These are phyloP conservation scores for Verticillium tricorpus DNA, from an alignment of 2,329 filamentous ascomycete species.

Conservation along the genomic window DNA sequence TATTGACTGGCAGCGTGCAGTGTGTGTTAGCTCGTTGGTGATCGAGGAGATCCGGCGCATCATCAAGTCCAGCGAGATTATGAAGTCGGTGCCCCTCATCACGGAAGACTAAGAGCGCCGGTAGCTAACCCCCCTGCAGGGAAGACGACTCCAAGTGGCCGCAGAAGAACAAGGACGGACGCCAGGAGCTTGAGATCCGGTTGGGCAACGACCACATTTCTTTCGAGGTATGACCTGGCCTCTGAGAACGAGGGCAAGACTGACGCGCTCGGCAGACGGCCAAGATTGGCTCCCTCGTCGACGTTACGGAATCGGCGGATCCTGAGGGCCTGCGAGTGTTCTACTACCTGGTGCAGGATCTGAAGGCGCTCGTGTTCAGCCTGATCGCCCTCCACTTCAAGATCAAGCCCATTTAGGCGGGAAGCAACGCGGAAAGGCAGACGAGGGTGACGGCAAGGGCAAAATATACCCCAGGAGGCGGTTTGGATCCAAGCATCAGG, in stretches of 20 bases:
- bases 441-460: slow-evolving; percentile 5
- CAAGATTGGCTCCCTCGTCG: slow-evolving; percentile 94
- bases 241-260: background rate
- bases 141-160: slow-evolving; percentile 99
- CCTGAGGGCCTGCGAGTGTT: slow-evolving; percentile 95
- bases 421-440: background rate
- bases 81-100: slow-evolving; percentile 63
- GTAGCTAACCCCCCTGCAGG: slow-evolving; percentile 40
- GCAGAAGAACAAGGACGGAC: slow-evolving; percentile 97
- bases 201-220: slow-evolving; percentile 94
- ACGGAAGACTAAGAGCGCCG: slow-evolving; percentile 14
- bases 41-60: slow-evolving; percentile 96
- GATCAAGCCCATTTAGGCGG: slow-evolving; percentile 67
- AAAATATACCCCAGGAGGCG: slow-evolving; percentile 18
- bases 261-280: slow-evolving; percentile 62
- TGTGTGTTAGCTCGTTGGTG: slow-evolving; percentile 91
- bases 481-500: background rate
- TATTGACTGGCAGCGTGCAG: slow-evolving; percentile 39
- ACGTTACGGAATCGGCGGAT: slow-evolving; percentile 93
- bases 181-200: slow-evolving; percentile 93
- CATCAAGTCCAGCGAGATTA: slow-evolving; percentile 93
- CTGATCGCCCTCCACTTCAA: slow-evolving; percentile 97
- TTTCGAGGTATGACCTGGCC: slow-evolving; percentile 69
- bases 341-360: slow-evolving; percentile 96
- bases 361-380: slow-evolving; percentile 95